A percentile compares a stretch with the other conserved stretches of the same genome.
phyloP scores from a whole-genome alignment of 345 rosid genomes.

The Dimocarpus longan region DNA sequence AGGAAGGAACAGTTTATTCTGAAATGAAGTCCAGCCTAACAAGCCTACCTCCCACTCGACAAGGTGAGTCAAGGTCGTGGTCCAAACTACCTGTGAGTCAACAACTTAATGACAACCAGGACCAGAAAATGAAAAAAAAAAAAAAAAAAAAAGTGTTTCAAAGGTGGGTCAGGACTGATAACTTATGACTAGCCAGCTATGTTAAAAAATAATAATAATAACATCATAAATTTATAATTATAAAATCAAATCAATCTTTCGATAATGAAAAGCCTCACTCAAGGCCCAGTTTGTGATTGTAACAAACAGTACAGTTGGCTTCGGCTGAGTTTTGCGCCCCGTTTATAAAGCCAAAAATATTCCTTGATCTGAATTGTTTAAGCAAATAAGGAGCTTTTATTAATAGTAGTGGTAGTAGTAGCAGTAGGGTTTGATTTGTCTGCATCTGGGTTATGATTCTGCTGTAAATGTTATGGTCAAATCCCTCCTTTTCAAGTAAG shows the following conservation, averaged over 20 bases:
- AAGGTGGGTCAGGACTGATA: background rate
- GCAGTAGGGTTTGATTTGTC: conserved; percentile 12
- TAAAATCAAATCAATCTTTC: background rate
- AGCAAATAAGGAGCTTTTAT: background rate
- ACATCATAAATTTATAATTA: background rate
- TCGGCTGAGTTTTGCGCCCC: background rate
- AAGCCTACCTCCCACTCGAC: too few species aligned
- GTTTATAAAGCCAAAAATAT: background rate
- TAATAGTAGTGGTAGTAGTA: background rate
- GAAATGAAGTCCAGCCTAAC: background rate
- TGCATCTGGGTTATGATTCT: conserved; percentile 1
- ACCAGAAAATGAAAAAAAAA: background rate
- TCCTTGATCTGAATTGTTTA: background rate
- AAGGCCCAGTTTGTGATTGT: background rate
- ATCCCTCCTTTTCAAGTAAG: conserved; percentile 20
- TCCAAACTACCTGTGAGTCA: background rate
- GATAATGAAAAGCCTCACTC: background rate
- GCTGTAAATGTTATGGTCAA: conserved; percentile 27
- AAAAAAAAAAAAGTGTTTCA: background rate
- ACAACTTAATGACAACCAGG: background rate
- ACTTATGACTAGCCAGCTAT: too few species aligned
- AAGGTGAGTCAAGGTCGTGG: background rate
- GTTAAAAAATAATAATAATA: too few species aligned
- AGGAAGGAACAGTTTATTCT: too few species aligned
- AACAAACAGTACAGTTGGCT: background rate